phyloP scores from a whole-genome alignment of 2,329 filamentous ascomycete species.

The Neophaeococcomyces aloes region DNA sequence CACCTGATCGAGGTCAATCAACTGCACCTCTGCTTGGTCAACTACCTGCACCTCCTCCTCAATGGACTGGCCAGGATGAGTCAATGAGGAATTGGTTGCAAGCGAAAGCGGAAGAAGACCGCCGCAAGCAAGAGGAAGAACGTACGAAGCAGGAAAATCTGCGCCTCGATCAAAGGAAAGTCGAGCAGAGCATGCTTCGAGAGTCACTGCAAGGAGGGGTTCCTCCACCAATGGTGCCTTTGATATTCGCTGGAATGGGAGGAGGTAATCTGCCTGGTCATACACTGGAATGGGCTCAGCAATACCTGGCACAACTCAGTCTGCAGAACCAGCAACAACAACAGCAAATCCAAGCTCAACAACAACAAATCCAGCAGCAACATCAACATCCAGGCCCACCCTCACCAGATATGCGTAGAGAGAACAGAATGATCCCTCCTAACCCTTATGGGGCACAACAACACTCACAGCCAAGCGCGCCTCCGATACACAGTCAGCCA shows the following conservation, averaged over 20 bases:
- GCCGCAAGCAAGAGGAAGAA: constrained; percentile 63
- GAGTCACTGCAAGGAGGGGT: constrained; percentile 60
- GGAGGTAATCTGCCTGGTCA: constrained; percentile 51
- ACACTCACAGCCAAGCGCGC: constrained; percentile 19
- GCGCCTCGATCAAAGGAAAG: constrained; percentile 59
- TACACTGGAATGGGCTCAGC: constrained; percentile 58
- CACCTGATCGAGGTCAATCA: constrained; percentile 19
- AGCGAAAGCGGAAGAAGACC: constrained; percentile 64
- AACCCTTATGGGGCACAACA: constrained; percentile 27
- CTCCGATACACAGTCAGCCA: constrained; percentile 9
- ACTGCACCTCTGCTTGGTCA: constrained; percentile 35
- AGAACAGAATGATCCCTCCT: constrained; percentile 27
- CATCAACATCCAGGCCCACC: constrained; percentile 23
- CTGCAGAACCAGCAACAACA: constrained; percentile 37
- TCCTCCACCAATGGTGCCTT: constrained; percentile 61
- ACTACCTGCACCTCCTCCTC: constrained; percentile 53
- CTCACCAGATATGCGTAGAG: constrained; percentile 23
- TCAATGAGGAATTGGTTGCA: constrained; percentile 61
- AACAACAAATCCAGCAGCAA: constrained; percentile 40
- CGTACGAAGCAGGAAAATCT: constrained; percentile 52
- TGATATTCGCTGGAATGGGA: constrained; percentile 64
- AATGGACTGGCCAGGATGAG: constrained; percentile 55
- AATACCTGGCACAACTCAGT: constrained; percentile 43
- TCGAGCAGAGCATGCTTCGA: constrained; percentile 62
- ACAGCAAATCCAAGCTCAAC: constrained; percentile 42